Base-by-base conservation (phyloP, 768 basidiomycete genomes). In the Neoboletus magnificus region DNA sequence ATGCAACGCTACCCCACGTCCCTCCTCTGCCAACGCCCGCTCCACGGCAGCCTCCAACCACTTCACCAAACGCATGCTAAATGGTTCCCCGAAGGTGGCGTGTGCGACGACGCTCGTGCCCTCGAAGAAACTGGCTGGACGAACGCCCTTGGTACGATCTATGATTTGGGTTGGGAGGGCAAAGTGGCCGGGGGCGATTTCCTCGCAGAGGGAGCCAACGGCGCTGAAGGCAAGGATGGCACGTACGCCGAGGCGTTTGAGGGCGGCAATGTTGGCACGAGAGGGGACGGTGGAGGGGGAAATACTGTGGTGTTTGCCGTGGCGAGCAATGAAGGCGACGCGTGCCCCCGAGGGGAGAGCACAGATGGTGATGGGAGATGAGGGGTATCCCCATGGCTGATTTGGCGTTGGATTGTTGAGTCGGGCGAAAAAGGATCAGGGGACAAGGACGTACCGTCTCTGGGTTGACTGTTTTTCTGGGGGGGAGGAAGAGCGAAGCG, bases 211-310 rank as follows among this genome's bases (percentile, higher is more conserved):
- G 10, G 91, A 94, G 27, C 96, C 96, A 43, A 98, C 96, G 18
- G 96, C 95, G 36, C 89, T 91, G 80, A 98, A 98, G 8, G 94
- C 93, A 61, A 98, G 77, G 68, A 98, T 83, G 47, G 85, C 91
- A 60, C 86, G 83, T 9, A 93, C 90, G 40, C 96, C 96, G 62
- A 98, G 79, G 40, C 84, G 86, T 73, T 98, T 98, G 66, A 98
- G 81, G 0, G 95, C 96, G 29, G 95, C 89, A 66, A 98, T 93
- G 79, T 98, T 99, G 60, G 96, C 96, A 49, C 91, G 85, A 0
- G 79, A 73, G 45, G 94, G 94, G 9, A 98, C 89, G 33, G 80
- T 68, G 7, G 93, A 89, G 2, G 96, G 96, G 16, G 80, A 67
- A 71, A 93, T 82, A 58, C 74, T 79, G 76, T 98, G 96, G 11